Evolutionary conservation across 164 flowering plant genomes (phyloP).

Genomic region (Magnolia changhungtana): DNA sequence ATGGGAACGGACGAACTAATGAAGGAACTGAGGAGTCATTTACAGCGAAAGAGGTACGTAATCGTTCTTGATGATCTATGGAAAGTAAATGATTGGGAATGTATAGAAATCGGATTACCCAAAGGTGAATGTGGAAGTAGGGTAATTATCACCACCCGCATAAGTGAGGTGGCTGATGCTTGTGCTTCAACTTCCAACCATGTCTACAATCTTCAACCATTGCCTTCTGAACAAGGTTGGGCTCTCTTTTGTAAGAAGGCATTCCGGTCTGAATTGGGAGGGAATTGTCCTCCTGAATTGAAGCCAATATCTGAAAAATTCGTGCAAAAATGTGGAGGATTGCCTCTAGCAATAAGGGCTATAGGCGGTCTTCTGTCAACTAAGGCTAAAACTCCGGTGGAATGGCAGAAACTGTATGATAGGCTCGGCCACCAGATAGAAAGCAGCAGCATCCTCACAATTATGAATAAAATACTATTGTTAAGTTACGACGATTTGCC

Average conservation of each 20-base stretch:
- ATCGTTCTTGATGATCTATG: conserved; percentile 54
- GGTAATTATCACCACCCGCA: conserved; percentile 39
- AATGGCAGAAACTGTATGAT: neutral
- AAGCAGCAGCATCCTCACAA: neutral
- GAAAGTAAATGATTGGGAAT: conserved; percentile 37
- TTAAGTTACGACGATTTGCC: conserved; percentile 15
- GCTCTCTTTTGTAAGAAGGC: conserved; percentile 2
- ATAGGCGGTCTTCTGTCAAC: neutral
- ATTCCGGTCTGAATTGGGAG: neutral
- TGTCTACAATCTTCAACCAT: neutral
- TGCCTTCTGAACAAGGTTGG: neutral
- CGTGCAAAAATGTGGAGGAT: neutral
- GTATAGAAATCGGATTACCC: conserved; percentile 33
- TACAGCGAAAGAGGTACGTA: conserved; percentile 37
- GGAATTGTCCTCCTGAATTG: neutral
- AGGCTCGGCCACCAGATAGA: neutral
- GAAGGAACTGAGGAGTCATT: conserved; percentile 32
- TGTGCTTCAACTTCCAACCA: neutral
- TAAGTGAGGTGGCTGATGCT: conserved; percentile 20
- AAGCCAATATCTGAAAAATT: neutral
- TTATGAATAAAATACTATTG: neutral
- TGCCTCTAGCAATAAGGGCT: conserved; percentile 1
- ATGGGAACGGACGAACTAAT: conserved; percentile 29
- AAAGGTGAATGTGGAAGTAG: conserved; percentile 31
- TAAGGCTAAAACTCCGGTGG: neutral